Evolutionary conservation across 345 rosid genomes (phyloP), one percentile per base, ranked within the genome.

Genomic region (Litchi chinensis): DNA sequence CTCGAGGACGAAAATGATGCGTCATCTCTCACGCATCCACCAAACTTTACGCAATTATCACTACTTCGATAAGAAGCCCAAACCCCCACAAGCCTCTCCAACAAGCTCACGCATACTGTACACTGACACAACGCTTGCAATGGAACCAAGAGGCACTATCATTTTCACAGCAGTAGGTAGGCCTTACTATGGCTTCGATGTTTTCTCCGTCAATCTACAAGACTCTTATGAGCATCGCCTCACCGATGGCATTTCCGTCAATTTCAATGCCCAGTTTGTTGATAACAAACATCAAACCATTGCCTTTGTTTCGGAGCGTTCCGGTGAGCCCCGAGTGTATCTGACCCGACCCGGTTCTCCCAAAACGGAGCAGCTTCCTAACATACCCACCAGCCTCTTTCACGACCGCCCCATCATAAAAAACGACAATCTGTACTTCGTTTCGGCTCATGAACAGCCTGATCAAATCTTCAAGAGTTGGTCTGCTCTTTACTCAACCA

Each of bases 381-480:
- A 81, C 60, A 86, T 77, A 10, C 87, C 89, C n/a, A 74, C 26
- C 0, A 91, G 93, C 89, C 91, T 84, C 75, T 95, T 93, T 87
- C 95, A 90, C 50, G 98, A 95, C 86, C 93, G 95, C 24, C 98
- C 98, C 4, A 15, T 88, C 68, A 66, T 91, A 13, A 75, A 84
- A 70, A 80, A 80, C 81, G 72, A 80, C 70, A 84, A 12, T 32
- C 89, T 95, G 62, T 92, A 87, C 88, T 88, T 95, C 87, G 76
- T 92, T 11, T 95, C 99, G 0, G 89, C 96, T 79, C 97, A 95
- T 71, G 90, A 95, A 67, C 65, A 85, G 39, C 97, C 97, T 56
- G 85, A 84, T 37, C 84, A 71, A 18, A 85, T 75, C 18, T 91
- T 90, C 83, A 86, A 83, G 74, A 88, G 93, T 70, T 92, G 97